Evolutionary conservation across 2,329 filamentous ascomycete genomes (phyloP).

Genomic region (Beauveria bassiana): DNA sequence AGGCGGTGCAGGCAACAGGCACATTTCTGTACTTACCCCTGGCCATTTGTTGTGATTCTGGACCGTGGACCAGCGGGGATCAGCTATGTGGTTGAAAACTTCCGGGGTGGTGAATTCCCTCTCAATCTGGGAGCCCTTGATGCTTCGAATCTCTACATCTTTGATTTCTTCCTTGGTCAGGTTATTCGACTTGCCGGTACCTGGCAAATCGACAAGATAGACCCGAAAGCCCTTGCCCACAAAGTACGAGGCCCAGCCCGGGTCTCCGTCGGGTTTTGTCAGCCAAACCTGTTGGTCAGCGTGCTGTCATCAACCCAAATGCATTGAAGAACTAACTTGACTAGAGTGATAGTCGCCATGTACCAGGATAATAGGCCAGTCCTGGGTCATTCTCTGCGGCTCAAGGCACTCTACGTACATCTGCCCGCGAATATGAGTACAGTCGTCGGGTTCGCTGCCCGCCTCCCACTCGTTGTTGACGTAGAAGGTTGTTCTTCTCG

Average conservation of each 20-base stretch:
- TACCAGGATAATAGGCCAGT: slow-evolving; percentile 24
- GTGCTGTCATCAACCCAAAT: not conserved
- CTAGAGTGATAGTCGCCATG: slow-evolving; percentile 30
- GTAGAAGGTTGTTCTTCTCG: slow-evolving; percentile 17
- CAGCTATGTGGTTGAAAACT: not conserved
- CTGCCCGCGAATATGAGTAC: slow-evolving; percentile 18
- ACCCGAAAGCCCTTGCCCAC: slow-evolving; percentile 33
- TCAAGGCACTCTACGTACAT: slow-evolving; percentile 30
- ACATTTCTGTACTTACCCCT: slow-evolving; percentile 19
- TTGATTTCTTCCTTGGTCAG: slow-evolving; percentile 15
- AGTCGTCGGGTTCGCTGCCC: slow-evolving; percentile 11
- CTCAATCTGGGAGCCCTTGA: slow-evolving; percentile 20
- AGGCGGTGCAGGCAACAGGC: not conserved
- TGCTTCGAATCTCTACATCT: slow-evolving; percentile 13
- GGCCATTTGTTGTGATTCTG: slow-evolving; percentile 31
- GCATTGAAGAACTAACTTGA: slow-evolving; percentile 17
- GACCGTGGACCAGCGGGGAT: slow-evolving; percentile 19
- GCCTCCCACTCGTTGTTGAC: slow-evolving; percentile 19
- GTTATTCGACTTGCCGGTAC: slow-evolving; percentile 29
- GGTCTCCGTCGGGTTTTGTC: slow-evolving; percentile 37
- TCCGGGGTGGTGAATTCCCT: slow-evolving; percentile 25
- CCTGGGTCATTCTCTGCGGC: slow-evolving; percentile 15
- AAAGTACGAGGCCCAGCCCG: slow-evolving; percentile 40
- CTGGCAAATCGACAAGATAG: slow-evolving; percentile 35
- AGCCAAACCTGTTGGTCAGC: slow-evolving; percentile 28